Evolutionary conservation across 2,329 filamentous ascomycete genomes (phyloP), one percentile per base, ranked within the genome.

Genomic region (Biscogniauxia mediterranea): DNA sequence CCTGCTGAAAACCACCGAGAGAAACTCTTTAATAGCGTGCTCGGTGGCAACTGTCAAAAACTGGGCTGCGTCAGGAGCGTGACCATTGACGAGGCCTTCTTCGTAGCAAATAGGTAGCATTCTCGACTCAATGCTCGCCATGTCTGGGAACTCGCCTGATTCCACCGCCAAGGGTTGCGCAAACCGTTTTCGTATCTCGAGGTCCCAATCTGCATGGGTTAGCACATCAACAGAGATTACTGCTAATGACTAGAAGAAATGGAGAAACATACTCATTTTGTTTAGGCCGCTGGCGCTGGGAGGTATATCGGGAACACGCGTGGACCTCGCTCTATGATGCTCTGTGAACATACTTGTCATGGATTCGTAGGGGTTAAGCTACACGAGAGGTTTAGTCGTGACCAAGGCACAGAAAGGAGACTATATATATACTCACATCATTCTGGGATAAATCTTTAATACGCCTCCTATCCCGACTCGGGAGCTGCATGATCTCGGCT

Each of bases 271-370:
- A 92, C 89, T 96, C 81, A 94, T 89, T 67, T 87, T 92, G 67
- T 91, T 93, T 53, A 94, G 82, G 20, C 89, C 89, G 26, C 87
- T 89, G 23, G 89, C 89, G 70, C 87, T 88, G 26, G 88, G 83
- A 25, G 89, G 87, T 8, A 87, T 83, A 60, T 91, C 85, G 28
- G 88, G 83, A 13, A 77, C 73, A 56, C 79, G 78, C 3, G 78
- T 73, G 11, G 78, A 70, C 60, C 79, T 77, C n/a, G 72, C 76
- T 52, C 80, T 79, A 61, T 81, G 79, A 21, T 80, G 76, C 20
- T 87, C 83, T 13, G 76, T 70, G 66, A 87, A 85, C 52, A 83
- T 74, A 62, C 77, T 81, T 13, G 82, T 76, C 61, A 87, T 75
- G 9, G 77, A 79, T 58, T 87, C 83, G 61, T 81, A 79, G 4